Base-by-base conservation (phyloP, 2,329 filamentous ascomycete genomes). In the Alternaria triticina region DNA sequence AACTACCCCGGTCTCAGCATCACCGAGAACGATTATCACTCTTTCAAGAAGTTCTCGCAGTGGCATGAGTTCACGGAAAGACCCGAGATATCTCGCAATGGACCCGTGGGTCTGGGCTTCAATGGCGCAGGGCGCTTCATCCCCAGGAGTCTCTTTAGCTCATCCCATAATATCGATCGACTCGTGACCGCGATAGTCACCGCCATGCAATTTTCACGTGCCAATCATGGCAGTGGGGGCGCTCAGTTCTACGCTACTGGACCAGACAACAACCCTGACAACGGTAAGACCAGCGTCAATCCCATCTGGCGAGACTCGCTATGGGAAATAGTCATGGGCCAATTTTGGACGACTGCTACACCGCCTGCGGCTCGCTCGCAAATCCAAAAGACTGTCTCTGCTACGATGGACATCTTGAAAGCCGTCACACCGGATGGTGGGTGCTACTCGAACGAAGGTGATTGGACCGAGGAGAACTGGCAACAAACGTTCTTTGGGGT, bases 241-340 rank as follows among this genome's bases (percentile, higher is more conserved):
- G 76, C 74, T 5, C 77, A 80, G 43, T 70, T 80, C 12, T 80
- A 80, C 60, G 72, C 77, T 11, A 80, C 77, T 0, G 77, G 76
- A 1, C 77, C 77, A 1, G 55, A 68, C 23, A 78, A 75, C 54
- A 71, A 74, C 15, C 74, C 72, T 4, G 76, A 78, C 54, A 74
- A 75, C 25, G 68, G 64, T 62, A 73, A 72, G 23, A 77, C 76
- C 1, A 72, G 73, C n/a, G 71, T 75, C 0, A 77, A 79, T 55
- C 74, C 75, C 1, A 70, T 70, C 8, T 80, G 74, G 74, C 66
- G 77, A 27, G 69, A 74, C 36, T 64, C 77, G 6, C 60, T 80
- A 44, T 80, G 77, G 77, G 66, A 79, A 36, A 69, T 78, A 23
- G 72, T 79, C 45, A 76, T 76, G 68, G 76, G 75, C 11, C 73